Conservation (phyloP, 495 filamentous ascomycete species). For the Daldinia grandis region DNA sequence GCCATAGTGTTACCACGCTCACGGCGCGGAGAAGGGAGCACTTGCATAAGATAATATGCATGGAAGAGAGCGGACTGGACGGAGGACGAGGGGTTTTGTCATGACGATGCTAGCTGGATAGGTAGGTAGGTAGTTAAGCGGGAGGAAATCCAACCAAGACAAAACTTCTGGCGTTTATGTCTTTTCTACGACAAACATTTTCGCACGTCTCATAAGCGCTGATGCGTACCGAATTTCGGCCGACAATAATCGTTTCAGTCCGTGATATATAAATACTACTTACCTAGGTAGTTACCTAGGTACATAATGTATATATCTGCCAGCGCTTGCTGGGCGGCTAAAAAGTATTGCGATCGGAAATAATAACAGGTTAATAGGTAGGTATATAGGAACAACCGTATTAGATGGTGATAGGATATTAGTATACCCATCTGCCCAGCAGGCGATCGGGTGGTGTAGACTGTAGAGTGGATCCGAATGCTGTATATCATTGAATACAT, state of each 20-base stretch:
- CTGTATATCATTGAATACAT: constrained; percentile 25
- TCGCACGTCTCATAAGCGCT: constrained; percentile 31
- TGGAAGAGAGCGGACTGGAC: constrained; percentile 36
- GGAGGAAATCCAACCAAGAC: background rate
- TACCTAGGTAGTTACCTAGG: too few relatives aligned
- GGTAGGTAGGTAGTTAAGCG: background rate
- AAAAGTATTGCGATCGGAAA: background rate
- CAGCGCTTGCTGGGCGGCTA: constrained; percentile 25
- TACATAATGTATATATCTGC: background rate
- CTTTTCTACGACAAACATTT: background rate
- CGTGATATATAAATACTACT: too few relatives aligned
- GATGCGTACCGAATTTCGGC: constrained; percentile 9
- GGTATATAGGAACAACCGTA: background rate
- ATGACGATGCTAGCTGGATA: constrained; percentile 32
- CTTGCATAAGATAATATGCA: constrained; percentile 46
- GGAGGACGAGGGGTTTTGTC: constrained; percentile 13
- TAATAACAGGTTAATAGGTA: background rate
- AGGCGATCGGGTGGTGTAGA: background rate
- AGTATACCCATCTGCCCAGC: background rate
- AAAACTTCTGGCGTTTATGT: constrained; percentile 10
- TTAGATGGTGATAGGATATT: background rate
- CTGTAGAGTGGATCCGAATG: constrained; percentile 5
- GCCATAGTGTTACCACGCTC: constrained; percentile 34
- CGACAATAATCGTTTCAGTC: constrained; percentile 23
- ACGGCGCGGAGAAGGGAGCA: constrained; percentile 38